Conservation (phyloP, 1,284 basidiomycete genomes). For the Leccinum insolens region DNA sequence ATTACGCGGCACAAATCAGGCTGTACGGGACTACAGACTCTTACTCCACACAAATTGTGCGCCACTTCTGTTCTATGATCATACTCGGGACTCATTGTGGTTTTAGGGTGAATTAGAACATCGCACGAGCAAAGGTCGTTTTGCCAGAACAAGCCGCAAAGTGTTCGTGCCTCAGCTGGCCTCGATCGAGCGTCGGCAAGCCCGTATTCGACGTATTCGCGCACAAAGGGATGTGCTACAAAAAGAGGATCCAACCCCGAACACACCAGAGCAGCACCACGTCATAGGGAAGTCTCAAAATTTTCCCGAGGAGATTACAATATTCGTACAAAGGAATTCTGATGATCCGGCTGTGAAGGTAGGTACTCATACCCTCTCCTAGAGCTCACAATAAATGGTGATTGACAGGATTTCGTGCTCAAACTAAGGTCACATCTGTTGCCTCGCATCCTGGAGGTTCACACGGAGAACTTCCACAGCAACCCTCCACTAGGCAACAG, state of each 20-base stretch:
- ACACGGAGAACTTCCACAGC: not conserved
- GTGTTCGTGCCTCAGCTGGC: slow-evolving; percentile 8
- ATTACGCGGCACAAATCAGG: not conserved
- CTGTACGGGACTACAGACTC: not conserved
- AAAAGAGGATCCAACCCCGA: not conserved
- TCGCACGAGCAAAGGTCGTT: slow-evolving; percentile 9
- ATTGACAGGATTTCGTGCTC: not conserved
- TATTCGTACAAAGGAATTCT: slow-evolving; percentile 11
- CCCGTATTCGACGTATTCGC: slow-evolving; percentile 8
- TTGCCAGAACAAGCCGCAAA: slow-evolving; percentile 10
- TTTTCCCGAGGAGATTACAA: slow-evolving; percentile 14
- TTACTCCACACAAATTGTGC: not conserved
- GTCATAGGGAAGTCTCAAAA: slow-evolving; percentile 20
- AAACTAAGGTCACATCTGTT: not conserved
- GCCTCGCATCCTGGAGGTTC: not conserved
- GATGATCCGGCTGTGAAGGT: not conserved
- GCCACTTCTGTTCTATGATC: not conserved
- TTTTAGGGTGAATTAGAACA: slow-evolving; percentile 11
- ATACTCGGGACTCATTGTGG: not conserved
- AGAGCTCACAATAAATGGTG: not conserved
- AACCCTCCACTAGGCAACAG: not conserved
- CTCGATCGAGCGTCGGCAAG: slow-evolving; percentile 6
- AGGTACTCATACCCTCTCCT: not conserved
- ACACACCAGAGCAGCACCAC: slow-evolving; percentile 12
- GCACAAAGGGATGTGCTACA: not conserved